phyloP scores from a whole-genome alignment of 129 eudicot genomes.

The Sambucus nigra region DNA sequence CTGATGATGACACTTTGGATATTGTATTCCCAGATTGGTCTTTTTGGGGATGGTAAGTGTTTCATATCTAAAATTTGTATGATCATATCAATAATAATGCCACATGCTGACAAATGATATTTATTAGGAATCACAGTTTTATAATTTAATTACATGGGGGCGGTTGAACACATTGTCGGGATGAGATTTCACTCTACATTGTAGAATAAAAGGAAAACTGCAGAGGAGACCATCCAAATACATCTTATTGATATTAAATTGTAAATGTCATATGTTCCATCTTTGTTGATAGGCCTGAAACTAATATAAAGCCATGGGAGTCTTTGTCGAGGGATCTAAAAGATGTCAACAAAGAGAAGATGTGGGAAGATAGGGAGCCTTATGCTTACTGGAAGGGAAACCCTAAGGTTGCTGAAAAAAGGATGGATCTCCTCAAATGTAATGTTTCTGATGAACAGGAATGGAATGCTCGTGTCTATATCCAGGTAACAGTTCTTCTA shows the following conservation, averaged over 20 bases:
- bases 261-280: too few species aligned
- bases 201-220: too few species aligned
- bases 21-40: slow-evolving; percentile 48
- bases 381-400: slow-evolving; percentile 49
- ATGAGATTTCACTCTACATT: too few species aligned
- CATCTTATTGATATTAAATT: too few species aligned
- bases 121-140: not conserved
- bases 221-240: too few species aligned
- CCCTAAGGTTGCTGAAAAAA: slow-evolving; percentile 20
- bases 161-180: too few species aligned
- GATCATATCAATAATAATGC: not conserved
- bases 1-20: slow-evolving; percentile 36
- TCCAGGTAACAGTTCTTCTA: slow-evolving; percentile 17
- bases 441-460: slow-evolving; percentile 22
- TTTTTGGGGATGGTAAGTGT: slow-evolving; percentile 36
- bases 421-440: slow-evolving; percentile 39
- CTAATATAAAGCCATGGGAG: slow-evolving; percentile 37
- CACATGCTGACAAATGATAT: too few species aligned
- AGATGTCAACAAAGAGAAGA: slow-evolving; percentile 27
- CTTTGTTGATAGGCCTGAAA: slow-evolving; percentile 32
- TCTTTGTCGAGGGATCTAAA: slow-evolving; percentile 14
- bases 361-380: slow-evolving; percentile 30
- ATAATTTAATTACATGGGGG: not conserved
- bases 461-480: slow-evolving; percentile 27
- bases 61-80: not conserved